Conservation (phyloP, 106 monocot species). For the Acorus calamus region DNA sequence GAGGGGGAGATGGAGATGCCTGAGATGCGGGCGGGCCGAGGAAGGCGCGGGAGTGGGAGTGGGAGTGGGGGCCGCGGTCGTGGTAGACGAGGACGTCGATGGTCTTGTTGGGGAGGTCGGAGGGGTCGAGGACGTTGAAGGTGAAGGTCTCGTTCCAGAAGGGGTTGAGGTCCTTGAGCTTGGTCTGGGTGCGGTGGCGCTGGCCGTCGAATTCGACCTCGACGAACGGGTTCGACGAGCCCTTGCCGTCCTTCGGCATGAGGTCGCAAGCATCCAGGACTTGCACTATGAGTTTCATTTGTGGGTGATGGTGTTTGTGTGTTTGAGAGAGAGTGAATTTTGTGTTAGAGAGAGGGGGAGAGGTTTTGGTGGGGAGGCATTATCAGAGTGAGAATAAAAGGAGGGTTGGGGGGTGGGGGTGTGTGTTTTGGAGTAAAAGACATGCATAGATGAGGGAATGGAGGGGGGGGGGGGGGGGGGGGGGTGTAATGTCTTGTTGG, state of each 20-base stretch:
- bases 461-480: too few relatives aligned
- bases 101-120: slow-evolving; percentile 22
- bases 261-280: slow-evolving; percentile 67
- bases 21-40: slow-evolving; percentile 69
- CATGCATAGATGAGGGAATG: too few relatives aligned
- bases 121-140: slow-evolving; percentile 48
- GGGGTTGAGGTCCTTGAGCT: slow-evolving; percentile 51
- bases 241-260: slow-evolving; percentile 66
- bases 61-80: slow-evolving; percentile 20
- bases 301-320: too few relatives aligned
- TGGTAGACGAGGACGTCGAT: slow-evolving; percentile 67
- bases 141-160: slow-evolving; percentile 63
- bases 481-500: too few relatives aligned
- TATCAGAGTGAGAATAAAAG: too few relatives aligned
- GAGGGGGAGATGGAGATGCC: slow-evolving; percentile 46
- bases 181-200: slow-evolving; percentile 53
- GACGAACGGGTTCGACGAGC: slow-evolving; percentile 66
- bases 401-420: too few relatives aligned
- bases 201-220: slow-evolving; percentile 67
- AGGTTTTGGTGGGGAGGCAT: too few relatives aligned
- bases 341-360: too few relatives aligned
- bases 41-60: slow-evolving; percentile 28
- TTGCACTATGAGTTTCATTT: slow-evolving; percentile 59
- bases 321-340: too few relatives aligned
- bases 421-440: too few relatives aligned